These are phyloP conservation scores for Aegle marmelos DNA, from an alignment of 345 rosid genomes.

Conservation along the genomic window DNA sequence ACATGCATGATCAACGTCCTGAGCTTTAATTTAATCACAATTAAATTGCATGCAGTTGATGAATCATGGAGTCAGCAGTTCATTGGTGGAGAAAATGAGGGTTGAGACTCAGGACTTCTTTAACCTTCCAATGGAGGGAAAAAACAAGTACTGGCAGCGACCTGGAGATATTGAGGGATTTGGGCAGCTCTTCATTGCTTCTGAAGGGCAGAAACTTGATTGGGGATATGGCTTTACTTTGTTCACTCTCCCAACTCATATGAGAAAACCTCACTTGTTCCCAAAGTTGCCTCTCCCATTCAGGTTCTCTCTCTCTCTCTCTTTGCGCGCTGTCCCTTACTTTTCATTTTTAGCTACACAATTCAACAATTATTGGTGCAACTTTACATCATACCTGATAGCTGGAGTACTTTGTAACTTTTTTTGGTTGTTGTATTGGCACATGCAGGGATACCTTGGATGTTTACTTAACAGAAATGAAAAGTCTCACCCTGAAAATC, in stretches of 20 bases:
- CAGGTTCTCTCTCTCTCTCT: not conserved
- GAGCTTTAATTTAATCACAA: not conserved
- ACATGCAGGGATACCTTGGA: constrained; percentile 8
- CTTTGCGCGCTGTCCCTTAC: too few relatives aligned
- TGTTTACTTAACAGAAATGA: not conserved
- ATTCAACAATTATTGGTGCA: too few relatives aligned
- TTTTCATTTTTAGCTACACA: too few relatives aligned
- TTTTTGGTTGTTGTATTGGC: too few relatives aligned
- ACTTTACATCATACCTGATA: too few relatives aligned
- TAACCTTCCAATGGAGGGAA: constrained; percentile 2
- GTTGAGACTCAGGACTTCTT: constrained; percentile 8
- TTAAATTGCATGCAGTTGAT: constrained; percentile 19
- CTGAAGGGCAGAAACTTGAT: constrained; percentile 8
- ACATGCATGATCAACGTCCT: too few relatives aligned
- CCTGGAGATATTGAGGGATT: too few relatives aligned
- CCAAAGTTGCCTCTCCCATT: constrained; percentile 14
- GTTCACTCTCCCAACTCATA: not conserved
- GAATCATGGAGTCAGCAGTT: not conserved
- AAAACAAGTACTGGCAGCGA: constrained; percentile 8
- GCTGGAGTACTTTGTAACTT: too few relatives aligned
- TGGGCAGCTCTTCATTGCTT: not conserved
- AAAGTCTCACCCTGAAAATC: not conserved
- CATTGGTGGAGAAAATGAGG: constrained; percentile 7
- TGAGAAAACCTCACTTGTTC: constrained; percentile 7
- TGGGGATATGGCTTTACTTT: not conserved